These are phyloP conservation scores for Mrakia blollopis DNA, from an alignment of 768 basidiomycete genomes.

Conservation along the genomic window DNA sequence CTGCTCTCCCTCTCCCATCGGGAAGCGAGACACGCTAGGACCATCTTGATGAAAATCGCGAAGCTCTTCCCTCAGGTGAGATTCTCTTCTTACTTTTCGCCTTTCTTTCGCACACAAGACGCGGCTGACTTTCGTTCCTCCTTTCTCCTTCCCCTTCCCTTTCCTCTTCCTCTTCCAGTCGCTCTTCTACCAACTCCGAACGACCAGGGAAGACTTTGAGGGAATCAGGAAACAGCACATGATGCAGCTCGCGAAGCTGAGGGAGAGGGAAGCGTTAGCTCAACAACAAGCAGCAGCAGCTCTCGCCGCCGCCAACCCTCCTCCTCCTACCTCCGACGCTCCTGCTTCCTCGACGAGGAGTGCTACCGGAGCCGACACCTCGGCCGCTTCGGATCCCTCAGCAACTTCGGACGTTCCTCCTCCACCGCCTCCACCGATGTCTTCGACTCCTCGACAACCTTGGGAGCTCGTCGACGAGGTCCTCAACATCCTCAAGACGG, in stretches of 20 bases:
- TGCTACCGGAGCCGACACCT: constrained; percentile 17
- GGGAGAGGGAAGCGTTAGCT: not conserved
- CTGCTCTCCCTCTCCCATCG: constrained; percentile 81
- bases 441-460: constrained; percentile 50
- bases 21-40: constrained; percentile 87
- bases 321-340: constrained; percentile 5
- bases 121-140: not conserved
- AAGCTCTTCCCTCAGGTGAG: constrained; percentile 86
- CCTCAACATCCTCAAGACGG: constrained; percentile 86
- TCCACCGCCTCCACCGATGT: constrained; percentile 1
- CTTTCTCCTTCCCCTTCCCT: constrained; percentile 1
- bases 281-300: constrained; percentile 24
- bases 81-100: not conserved
- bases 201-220: constrained; percentile 66
- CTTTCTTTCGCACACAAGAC: not conserved
- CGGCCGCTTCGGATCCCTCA: constrained; percentile 14
- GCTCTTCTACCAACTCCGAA: constrained; percentile 89
- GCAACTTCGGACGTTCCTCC: not conserved
- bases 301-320: constrained; percentile 22
- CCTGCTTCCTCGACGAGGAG: not conserved
- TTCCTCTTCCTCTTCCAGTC: constrained; percentile 58
- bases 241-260: constrained; percentile 23
- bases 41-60: constrained; percentile 81
- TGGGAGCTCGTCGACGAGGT: constrained; percentile 93
- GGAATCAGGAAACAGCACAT: constrained; percentile 41